These are phyloP conservation scores for Fusarium keratoplasticum DNA, from an alignment of 2,329 filamentous ascomycete species.

Conservation along the genomic window DNA sequence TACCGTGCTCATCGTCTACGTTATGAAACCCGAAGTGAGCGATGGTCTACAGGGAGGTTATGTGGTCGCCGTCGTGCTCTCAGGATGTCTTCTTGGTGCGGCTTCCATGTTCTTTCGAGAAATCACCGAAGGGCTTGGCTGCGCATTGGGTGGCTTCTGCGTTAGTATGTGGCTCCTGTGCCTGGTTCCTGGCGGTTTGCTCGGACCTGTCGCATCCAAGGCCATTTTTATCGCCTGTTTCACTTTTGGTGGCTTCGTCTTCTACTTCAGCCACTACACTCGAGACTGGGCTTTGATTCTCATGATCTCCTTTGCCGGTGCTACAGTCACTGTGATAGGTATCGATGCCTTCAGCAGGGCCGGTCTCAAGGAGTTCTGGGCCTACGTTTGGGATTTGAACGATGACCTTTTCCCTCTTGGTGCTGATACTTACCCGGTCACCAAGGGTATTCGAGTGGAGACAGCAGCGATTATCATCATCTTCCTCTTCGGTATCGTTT, in stretches of 20 bases:
- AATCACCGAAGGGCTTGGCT: slow-evolving; percentile 83
- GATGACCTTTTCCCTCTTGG: slow-evolving; percentile 81
- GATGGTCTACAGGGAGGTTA: slow-evolving; percentile 87
- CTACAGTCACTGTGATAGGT: slow-evolving; percentile 82
- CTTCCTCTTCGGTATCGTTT: slow-evolving; percentile 79
- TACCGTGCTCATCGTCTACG: slow-evolving; percentile 86
- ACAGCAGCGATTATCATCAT: slow-evolving; percentile 82
- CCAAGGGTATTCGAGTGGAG: slow-evolving; percentile 87
- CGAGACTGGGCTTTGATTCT: slow-evolving; percentile 81
- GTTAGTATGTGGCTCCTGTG: slow-evolving; percentile 91
- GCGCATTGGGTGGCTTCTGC: slow-evolving; percentile 87
- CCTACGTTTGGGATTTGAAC: slow-evolving; percentile 90
- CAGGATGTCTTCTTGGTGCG: slow-evolving; percentile 79
- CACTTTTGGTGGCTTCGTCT: slow-evolving; percentile 73
- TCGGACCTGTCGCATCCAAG: slow-evolving; percentile 71
- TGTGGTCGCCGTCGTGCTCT: slow-evolving; percentile 80
- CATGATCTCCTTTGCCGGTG: slow-evolving; percentile 83
- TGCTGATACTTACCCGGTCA: slow-evolving; percentile 84
- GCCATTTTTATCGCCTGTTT: slow-evolving; percentile 82
- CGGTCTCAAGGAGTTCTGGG: slow-evolving; percentile 97
- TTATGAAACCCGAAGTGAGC: slow-evolving; percentile 83
- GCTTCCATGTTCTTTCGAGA: slow-evolving; percentile 84
- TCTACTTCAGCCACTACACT: slow-evolving; percentile 84
- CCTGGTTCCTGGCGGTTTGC: slow-evolving; percentile 79
- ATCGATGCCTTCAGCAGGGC: slow-evolving; percentile 91